Evolutionary conservation across 2,329 filamentous ascomycete species (phyloP), one percentile per base, ranked within the genome.

Genomic region (Cytospora piceicola): DNA sequence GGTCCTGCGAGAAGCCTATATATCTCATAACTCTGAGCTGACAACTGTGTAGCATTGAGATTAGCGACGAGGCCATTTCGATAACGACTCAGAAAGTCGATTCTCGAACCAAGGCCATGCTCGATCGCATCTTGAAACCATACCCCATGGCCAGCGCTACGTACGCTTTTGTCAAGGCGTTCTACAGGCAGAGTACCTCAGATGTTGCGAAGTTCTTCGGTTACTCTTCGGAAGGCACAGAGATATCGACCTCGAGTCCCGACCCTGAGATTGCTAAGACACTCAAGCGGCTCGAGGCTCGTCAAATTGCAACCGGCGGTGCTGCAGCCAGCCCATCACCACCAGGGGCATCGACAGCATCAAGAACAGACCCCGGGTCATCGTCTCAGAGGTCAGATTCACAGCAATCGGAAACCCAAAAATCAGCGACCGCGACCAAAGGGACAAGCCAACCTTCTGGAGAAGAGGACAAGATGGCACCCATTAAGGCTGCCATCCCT

Each of bases 61-160:
- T 87, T 52, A 80, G 81, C 20, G 78, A 82, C 8, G 81, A 85
- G 11, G 77, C 77, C 1, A 75, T 88, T 14, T 78, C 77, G 61
- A 82, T 82, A 78, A 77, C 77, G 1, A 79, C 80, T 17, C 75
- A 79, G 36, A 78, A 78, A 0, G 80, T 87, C 51, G 84, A 87
- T 36, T 77, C 82, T 2, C 66, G 75, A 4, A 77, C 77, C 0
- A 84, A 81, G 24, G 76, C 79, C 63, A 76, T 78, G 61, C 73
- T 85, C 15, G 75, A 79, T 51, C 80, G 81, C n/a, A 77, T 80
- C 2, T 74, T 88, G 4, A 87, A 82, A 77, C 87, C 87, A 2
- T 79, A 79, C 51, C 80, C 84, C 2, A 72, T 87, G 2, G 78
- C 82, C 6, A 67, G 81, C 58, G 82, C 85, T 0, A 75, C 79